These are phyloP conservation scores for Mallotus repandus DNA, from an alignment of 441 rosid genomes.

Conservation along the genomic window DNA sequence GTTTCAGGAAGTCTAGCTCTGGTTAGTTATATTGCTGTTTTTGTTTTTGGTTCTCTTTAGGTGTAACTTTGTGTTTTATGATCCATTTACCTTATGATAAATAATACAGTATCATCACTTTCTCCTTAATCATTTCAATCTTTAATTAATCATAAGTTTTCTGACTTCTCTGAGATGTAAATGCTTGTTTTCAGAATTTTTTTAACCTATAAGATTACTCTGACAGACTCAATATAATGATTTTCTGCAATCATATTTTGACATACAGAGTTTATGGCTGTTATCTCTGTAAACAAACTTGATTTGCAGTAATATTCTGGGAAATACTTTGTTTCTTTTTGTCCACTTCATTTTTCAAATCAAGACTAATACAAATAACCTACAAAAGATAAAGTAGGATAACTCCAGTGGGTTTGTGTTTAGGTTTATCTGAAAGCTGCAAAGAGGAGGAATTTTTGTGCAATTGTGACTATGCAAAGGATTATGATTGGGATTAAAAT, in stretches of 20 bases:
- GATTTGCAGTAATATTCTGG: too few species aligned
- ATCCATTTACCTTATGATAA: not conserved
- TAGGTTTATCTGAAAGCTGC: not conserved
- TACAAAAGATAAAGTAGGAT: not conserved
- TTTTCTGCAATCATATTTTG: not conserved
- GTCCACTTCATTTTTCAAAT: not conserved
- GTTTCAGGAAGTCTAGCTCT: conserved; percentile 55
- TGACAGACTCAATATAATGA: not conserved
- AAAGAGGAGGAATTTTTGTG: not conserved
- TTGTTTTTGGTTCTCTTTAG: conserved; percentile 2
- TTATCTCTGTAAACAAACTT: too few species aligned
- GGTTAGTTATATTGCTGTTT: conserved; percentile 38
- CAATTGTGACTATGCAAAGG: not conserved
- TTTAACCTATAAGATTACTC: not conserved
- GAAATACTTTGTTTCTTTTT: not conserved
- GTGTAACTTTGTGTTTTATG: not conserved
- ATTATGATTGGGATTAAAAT: not conserved
- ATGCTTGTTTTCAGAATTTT: not conserved
- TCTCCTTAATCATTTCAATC: not conserved
- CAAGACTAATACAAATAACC: not conserved
- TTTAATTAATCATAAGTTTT: not conserved
- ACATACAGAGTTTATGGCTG: not conserved
- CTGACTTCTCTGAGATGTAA: not conserved
- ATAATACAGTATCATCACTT: not conserved
- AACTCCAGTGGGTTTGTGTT: not conserved